These are phyloP conservation scores for Dendrocalamus latiflorus DNA, from an alignment of 202 grass and related monocot genomes.

Conservation along the genomic window DNA sequence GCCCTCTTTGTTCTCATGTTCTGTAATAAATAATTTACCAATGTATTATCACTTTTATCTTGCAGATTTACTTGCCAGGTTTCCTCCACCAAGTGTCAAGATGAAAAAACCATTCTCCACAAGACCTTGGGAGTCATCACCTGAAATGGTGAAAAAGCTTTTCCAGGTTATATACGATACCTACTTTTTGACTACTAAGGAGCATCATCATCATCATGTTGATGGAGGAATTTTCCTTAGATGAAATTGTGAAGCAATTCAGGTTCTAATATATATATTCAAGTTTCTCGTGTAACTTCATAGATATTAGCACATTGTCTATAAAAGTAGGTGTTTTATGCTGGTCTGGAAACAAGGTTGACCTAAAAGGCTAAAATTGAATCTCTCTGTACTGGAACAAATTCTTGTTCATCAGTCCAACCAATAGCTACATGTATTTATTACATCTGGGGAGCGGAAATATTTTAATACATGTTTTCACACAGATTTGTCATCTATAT, in stretches of 20 bases:
- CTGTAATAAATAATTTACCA: too few relatives aligned
- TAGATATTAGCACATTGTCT: background rate
- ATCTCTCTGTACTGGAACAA: background rate
- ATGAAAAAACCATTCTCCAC: too few relatives aligned
- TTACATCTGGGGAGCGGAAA: background rate
- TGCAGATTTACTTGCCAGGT: too few relatives aligned
- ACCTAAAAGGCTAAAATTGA: background rate
- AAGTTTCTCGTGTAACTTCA: constrained; percentile 18
- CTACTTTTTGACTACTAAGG: constrained; percentile 5
- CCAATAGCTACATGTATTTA: background rate
- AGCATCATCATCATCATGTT: background rate
- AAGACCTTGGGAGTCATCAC: constrained; percentile 92
- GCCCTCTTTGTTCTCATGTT: too few relatives aligned
- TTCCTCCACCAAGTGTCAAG: too few relatives aligned
- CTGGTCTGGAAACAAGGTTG: background rate
- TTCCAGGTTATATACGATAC: constrained; percentile 67
- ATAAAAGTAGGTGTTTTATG: background rate
- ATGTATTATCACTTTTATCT: too few relatives aligned
- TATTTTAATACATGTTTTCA: too few relatives aligned
- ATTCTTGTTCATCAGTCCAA: background rate
- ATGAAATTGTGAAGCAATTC: background rate
- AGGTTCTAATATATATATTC: constrained; percentile 4
- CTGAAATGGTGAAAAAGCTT: constrained; percentile 87
- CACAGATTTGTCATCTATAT: background rate
- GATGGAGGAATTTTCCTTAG: background rate